These are phyloP conservation scores for Acaromyces ingoldii DNA, from an alignment of 1,284 basidiomycete genomes.

Conservation along the genomic window DNA sequence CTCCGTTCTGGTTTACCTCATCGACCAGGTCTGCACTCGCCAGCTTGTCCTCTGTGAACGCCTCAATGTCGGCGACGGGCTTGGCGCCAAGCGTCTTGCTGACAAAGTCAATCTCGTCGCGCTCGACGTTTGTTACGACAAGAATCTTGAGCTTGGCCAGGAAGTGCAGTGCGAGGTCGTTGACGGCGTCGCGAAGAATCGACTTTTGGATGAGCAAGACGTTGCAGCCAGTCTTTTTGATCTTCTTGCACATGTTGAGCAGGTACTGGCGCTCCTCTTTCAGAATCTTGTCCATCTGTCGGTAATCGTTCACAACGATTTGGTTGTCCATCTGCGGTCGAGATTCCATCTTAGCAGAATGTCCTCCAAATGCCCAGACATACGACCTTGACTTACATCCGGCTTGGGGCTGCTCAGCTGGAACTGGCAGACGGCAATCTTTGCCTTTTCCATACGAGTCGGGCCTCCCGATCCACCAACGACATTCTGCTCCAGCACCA, in stretches of 20 bases:
- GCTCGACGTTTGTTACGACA: constrained; percentile 94
- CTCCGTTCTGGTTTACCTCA: constrained; percentile 76
- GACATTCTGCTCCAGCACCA: constrained; percentile 93
- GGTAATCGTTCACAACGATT: constrained; percentile 97
- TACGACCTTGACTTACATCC: constrained; percentile 64
- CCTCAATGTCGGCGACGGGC: constrained; percentile 94
- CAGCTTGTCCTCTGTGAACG: constrained; percentile 97
- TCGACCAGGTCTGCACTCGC: constrained; percentile 94
- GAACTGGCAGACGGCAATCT: constrained; percentile 98
- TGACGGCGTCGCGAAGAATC: constrained; percentile 95
- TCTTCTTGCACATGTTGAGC: constrained; percentile 97
- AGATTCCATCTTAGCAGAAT: no score
- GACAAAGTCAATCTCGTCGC: constrained; percentile 97
- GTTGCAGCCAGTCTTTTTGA: constrained; percentile 99
- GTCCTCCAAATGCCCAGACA: not conserved
- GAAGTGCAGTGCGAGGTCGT: constrained; percentile 97
- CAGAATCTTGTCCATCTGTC: constrained; percentile 99
- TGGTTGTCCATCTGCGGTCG: constrained; percentile 91
- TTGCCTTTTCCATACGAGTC: constrained; percentile 93
- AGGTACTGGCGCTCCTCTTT: constrained; percentile 98
- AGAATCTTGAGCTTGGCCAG: constrained; percentile 96
- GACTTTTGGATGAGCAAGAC: constrained; percentile 98
- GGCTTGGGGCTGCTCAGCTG: constrained; percentile 96
- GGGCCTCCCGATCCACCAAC: constrained; percentile 85
- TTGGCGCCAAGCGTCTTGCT: constrained; percentile 91